Conservation (phyloP, 768 basidiomycete species). For the Boletus pseudo-olivaceus region DNA sequence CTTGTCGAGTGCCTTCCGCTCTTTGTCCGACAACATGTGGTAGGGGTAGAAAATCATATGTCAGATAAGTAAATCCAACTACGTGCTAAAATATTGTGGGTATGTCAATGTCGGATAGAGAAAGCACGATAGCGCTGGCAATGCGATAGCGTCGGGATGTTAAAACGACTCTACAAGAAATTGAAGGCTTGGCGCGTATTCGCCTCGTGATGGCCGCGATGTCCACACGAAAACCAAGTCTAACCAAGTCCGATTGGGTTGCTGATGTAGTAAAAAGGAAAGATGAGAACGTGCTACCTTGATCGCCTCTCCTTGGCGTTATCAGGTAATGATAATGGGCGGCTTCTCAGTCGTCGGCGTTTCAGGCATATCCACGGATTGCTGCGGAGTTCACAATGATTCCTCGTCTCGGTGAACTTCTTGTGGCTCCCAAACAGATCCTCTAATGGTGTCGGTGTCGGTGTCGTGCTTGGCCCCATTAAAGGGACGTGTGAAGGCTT, state of each 20-base stretch:
- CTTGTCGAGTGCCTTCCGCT: conserved; percentile 6
- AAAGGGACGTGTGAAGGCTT: conserved; percentile 49
- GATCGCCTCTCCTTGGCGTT: conserved; percentile 4
- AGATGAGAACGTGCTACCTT: conserved; percentile 2
- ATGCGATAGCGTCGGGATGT: conserved; percentile 13
- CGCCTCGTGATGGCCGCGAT: conserved; percentile 4
- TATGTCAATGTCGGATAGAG: conserved; percentile 4
- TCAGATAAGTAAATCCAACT: conserved; percentile 2
- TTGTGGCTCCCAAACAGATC: conserved; percentile 26
- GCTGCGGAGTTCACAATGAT: conserved; percentile 8
- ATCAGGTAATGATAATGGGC: conserved; percentile 2
- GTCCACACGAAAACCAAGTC: conserved; percentile 5
- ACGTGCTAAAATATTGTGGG: background rate
- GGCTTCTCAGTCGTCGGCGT: conserved; percentile 21
- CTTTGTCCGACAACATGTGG: conserved; percentile 18
- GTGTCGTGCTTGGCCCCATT: conserved; percentile 26
- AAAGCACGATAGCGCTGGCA: conserved; percentile 11
- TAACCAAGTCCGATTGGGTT: background rate
- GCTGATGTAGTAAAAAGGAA: conserved; percentile 4
- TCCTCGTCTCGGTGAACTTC: conserved; percentile 23
- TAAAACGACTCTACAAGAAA: conserved; percentile 19
- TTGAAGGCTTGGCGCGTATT: conserved; percentile 6
- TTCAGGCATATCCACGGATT: conserved; percentile 11
- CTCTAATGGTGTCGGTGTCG: conserved; percentile 7
- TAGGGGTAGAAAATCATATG: background rate